These are phyloP conservation scores for Colletotrichum melonis DNA, from an alignment of 2,329 filamentous ascomycete genomes.

Conservation along the genomic window DNA sequence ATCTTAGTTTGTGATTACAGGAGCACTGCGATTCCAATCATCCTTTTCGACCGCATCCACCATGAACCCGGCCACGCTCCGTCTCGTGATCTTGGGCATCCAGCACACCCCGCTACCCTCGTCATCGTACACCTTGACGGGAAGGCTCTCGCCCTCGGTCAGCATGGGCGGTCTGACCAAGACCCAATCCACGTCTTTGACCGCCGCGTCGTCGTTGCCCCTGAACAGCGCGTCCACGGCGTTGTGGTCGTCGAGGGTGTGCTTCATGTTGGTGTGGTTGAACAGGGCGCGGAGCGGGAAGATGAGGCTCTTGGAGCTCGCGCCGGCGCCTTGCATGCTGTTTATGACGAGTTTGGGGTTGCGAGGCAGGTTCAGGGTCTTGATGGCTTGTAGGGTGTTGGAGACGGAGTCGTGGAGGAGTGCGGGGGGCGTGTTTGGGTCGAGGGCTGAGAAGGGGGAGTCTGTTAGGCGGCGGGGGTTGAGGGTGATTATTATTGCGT, in stretches of 20 bases:
- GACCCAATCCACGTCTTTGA: constrained; percentile 50
- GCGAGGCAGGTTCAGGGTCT: constrained; percentile 43
- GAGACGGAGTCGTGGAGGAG: constrained; percentile 58
- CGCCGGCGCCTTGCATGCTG: constrained; percentile 60
- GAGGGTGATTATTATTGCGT: constrained; percentile 61
- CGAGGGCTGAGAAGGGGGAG: constrained; percentile 56
- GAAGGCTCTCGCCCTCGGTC: constrained; percentile 48
- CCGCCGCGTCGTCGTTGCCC: constrained; percentile 41
- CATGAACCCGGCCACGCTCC: constrained; percentile 58
- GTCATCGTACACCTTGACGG: constrained; percentile 53
- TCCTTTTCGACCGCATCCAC: constrained; percentile 53
- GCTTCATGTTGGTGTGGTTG: constrained; percentile 56
- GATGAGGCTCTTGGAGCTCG: constrained; percentile 55
- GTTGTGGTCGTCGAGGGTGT: constrained; percentile 60
- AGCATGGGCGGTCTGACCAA: constrained; percentile 58
- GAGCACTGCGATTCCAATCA: constrained; percentile 55
- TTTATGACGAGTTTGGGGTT: constrained; percentile 58
- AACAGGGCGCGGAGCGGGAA: constrained; percentile 57
- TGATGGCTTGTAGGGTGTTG: constrained; percentile 51
- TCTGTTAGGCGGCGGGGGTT: constrained; percentile 57
- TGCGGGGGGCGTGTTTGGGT: constrained; percentile 49
- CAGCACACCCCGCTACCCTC: constrained; percentile 54
- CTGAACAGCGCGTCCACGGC: constrained; percentile 55
- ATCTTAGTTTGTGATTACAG: constrained; percentile 57
- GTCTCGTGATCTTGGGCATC: constrained; percentile 49